Conservation (phyloP, 2,329 filamentous ascomycete genomes). For the Xylaria sp. region DNA sequence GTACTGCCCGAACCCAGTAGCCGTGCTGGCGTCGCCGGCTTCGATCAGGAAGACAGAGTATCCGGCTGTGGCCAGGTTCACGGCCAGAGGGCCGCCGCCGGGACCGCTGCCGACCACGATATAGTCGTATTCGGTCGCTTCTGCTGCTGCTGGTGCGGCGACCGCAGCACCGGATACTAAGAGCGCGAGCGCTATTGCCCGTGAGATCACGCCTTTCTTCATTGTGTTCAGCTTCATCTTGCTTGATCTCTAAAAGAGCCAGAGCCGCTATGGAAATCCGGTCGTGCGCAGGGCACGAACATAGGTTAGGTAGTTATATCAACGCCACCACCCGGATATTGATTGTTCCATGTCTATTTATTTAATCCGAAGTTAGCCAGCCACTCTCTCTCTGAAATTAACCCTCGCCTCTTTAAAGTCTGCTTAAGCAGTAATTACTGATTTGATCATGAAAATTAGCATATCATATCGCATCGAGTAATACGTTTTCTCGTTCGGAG, state of each 20-base stretch:
- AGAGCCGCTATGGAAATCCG: too few species aligned
- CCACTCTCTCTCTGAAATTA: conserved; percentile 1
- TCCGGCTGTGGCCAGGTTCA: conserved; percentile 62
- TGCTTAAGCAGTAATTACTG: conserved; percentile 1
- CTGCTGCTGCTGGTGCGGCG: conserved; percentile 23
- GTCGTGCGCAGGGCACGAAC: not conserved
- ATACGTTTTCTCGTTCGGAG: conserved; percentile 14
- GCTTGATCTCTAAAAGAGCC: not conserved
- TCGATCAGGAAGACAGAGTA: conserved; percentile 65
- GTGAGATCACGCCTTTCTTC: conserved; percentile 15
- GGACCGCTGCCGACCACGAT: conserved; percentile 62
- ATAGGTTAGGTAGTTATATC: conserved; percentile 22
- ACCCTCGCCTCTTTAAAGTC: conserved; percentile 1
- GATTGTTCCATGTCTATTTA: conserved; percentile 7
- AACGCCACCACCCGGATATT: conserved; percentile 7
- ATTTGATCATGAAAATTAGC: not conserved
- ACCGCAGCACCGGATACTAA: not conserved
- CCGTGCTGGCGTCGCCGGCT: conserved; percentile 60
- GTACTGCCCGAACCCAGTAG: conserved; percentile 52
- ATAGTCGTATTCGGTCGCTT: conserved; percentile 33
- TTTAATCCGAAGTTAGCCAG: conserved; percentile 11
- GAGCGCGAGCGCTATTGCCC: conserved; percentile 18
- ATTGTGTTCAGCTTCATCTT: conserved; percentile 27
- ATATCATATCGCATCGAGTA: not conserved
- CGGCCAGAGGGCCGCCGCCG: conserved; percentile 62